Percentiles rank a stretch among this genome's conserved stretches.
phyloP scores from a whole-genome alignment of 2,329 filamentous ascomycete genomes.

The Xylariaceae sp. region DNA sequence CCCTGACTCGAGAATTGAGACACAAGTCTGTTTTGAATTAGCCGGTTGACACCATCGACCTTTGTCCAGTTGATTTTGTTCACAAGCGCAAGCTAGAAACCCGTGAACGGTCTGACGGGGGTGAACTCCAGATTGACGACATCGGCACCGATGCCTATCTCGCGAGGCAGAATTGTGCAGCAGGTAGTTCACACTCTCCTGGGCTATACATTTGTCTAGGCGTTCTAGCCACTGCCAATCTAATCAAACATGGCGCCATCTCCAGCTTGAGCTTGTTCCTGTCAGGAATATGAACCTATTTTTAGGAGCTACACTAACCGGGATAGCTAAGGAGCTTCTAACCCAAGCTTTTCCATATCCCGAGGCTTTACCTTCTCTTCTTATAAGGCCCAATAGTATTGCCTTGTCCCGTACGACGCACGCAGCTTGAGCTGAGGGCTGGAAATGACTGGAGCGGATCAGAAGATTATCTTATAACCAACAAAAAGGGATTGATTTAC shows the following conservation, averaged over 20 bases:
- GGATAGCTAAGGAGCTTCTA: background rate
- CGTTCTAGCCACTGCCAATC: too few relatives aligned
- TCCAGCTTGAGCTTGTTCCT: background rate
- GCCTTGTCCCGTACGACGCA: background rate
- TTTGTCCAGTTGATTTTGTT: background rate
- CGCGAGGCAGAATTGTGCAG: background rate
- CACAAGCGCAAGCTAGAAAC: background rate
- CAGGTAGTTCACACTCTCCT: too few relatives aligned
- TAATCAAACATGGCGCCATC: background rate
- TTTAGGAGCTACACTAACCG: background rate
- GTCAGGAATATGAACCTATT: background rate
- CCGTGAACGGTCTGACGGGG: too few relatives aligned
- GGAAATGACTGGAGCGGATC: background rate
- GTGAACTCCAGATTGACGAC: background rate
- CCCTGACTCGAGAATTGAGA: slow-evolving; percentile 19
- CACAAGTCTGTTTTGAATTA: slow-evolving; percentile 17
- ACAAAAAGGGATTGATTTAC: background rate
- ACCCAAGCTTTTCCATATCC: background rate
- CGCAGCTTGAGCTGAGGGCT: background rate
- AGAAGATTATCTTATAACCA: background rate
- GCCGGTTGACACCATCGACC: slow-evolving; percentile 1
- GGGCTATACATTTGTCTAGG: too few relatives aligned
- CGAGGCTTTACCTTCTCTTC: background rate
- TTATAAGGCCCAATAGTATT: background rate
- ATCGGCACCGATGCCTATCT: too few relatives aligned